Percentiles rank a stretch among this genome's conserved stretches.
Conservation (phyloP, 2,329 filamentous ascomycete genomes). For the Venturiaceae sp. region DNA sequence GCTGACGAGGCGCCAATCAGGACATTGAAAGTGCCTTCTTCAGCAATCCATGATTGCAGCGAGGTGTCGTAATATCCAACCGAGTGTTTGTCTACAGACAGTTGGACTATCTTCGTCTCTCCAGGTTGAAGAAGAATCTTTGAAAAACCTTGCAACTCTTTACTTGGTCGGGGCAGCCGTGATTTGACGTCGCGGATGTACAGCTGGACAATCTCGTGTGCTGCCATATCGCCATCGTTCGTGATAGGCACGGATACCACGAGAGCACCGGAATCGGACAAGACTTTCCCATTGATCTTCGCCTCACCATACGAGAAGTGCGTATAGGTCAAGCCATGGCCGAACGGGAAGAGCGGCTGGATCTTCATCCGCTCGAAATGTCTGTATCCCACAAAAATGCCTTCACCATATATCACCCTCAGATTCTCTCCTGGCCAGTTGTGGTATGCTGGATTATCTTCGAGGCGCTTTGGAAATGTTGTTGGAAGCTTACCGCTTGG, state of each 20-base stretch:
- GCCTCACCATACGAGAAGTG: slow-evolving; percentile 56
- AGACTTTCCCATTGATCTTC: slow-evolving; percentile 38
- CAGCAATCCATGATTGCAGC: slow-evolving; percentile 52
- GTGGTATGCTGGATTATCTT: slow-evolving; percentile 61
- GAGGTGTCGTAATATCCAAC: slow-evolving; percentile 54
- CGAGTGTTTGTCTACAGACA: slow-evolving; percentile 34
- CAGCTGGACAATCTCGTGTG: slow-evolving; percentile 57
- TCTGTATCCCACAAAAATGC: slow-evolving; percentile 62
- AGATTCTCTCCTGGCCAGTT: slow-evolving; percentile 66
- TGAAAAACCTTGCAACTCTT: slow-evolving; percentile 61
- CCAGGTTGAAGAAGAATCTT: slow-evolving; percentile 26
- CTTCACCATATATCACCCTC: slow-evolving; percentile 61
- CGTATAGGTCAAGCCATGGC: slow-evolving; percentile 70
- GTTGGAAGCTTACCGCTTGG: slow-evolving; percentile 67
- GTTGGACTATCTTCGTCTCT: slow-evolving; percentile 22
- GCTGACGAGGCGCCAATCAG: slow-evolving; percentile 52
- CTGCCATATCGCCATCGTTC: slow-evolving; percentile 48
- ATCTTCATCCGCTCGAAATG: slow-evolving; percentile 57
- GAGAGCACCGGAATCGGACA: slow-evolving; percentile 36
- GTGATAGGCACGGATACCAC: slow-evolving; percentile 40
- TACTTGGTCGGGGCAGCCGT: slow-evolving; percentile 54
- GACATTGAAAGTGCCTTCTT: slow-evolving; percentile 52
- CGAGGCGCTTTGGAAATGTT: slow-evolving; percentile 50
- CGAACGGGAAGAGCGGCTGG: slow-evolving; percentile 62
- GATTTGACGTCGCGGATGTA: slow-evolving; percentile 58